These are phyloP conservation scores for Ustilago lituana DNA, from an alignment of 1,284 basidiomycete genomes.

Conservation along the genomic window DNA sequence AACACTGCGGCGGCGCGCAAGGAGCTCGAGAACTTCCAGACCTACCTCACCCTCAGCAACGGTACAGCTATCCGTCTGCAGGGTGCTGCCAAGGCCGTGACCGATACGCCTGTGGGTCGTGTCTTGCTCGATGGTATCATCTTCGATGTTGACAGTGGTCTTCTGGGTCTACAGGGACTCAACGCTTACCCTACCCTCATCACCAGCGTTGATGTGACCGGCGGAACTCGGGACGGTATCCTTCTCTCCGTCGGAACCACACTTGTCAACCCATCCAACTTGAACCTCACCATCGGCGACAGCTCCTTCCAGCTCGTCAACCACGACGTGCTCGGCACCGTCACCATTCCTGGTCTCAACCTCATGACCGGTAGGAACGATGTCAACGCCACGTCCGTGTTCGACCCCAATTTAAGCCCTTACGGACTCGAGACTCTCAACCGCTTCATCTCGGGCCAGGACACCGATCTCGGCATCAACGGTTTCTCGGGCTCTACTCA, in stretches of 20 bases:
- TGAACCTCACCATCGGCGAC: slow-evolving; percentile 71
- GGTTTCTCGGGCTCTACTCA: slow-evolving; percentile 76
- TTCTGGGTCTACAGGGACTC: slow-evolving; percentile 76
- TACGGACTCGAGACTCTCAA: slow-evolving; percentile 76
- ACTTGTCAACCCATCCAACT: slow-evolving; percentile 79
- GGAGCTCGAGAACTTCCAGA: slow-evolving; percentile 65
- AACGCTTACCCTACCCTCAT: slow-evolving; percentile 73
- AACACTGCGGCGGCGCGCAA: slow-evolving; percentile 69
- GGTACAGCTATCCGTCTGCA: slow-evolving; percentile 73
- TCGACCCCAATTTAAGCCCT: slow-evolving; percentile 74
- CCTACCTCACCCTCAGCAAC: slow-evolving; percentile 69
- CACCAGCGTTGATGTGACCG: slow-evolving; percentile 75
- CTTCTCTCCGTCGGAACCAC: slow-evolving; percentile 72
- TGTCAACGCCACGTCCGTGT: slow-evolving; percentile 58
- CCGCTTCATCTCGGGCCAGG: slow-evolving; percentile 74
- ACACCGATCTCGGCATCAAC: slow-evolving; percentile 62
- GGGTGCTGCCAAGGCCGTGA: slow-evolving; percentile 75
- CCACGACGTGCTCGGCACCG: slow-evolving; percentile 65
- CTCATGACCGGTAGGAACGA: slow-evolving; percentile 59
- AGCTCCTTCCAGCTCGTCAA: slow-evolving; percentile 72
- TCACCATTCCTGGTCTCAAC: slow-evolving; percentile 54
- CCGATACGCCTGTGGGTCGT: slow-evolving; percentile 75
- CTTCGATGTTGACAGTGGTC: slow-evolving; percentile 77
- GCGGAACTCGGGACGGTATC: slow-evolving; percentile 76
- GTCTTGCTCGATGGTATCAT: slow-evolving; percentile 79